Percentiles rank a stretch among this genome's conserved stretches.
Evolutionary conservation across 805 yeast genomes (phyloP).

Genomic region (Lachancea lanzarotensis): DNA sequence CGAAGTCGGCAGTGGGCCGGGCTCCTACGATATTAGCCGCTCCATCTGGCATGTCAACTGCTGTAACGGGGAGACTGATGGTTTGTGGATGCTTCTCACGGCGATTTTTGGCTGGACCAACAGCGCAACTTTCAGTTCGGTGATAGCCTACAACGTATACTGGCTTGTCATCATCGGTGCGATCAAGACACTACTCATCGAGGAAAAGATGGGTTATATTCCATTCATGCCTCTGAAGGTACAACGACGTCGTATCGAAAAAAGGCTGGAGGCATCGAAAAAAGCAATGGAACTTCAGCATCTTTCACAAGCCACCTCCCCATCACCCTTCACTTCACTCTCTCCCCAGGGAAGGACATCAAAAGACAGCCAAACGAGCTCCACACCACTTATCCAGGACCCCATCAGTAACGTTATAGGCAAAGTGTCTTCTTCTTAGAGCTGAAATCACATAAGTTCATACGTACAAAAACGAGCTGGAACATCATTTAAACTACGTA

Average conservation of each 20-base stretch:
- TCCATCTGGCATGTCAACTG: constrained; percentile 94
- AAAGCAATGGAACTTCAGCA: constrained; percentile 21
- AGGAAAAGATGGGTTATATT: constrained; percentile 52
- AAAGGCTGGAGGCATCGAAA: constrained; percentile 30
- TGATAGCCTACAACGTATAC: constrained; percentile 60
- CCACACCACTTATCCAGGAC: constrained; percentile 5
- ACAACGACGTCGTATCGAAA: constrained; percentile 50
- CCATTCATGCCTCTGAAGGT: constrained; percentile 55
- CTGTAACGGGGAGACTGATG: constrained; percentile 89
- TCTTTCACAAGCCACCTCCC: not conserved
- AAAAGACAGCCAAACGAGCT: constrained; percentile 7
- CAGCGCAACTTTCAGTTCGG: constrained; percentile 86
- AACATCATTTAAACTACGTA: not conserved
- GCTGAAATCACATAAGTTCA: not conserved
- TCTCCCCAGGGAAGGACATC: constrained; percentile 3
- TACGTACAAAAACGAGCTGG: not conserved
- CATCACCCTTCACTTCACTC: not conserved
- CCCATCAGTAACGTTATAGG: not conserved
- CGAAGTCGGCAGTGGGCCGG: constrained; percentile 90
- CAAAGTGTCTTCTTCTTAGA: not conserved
- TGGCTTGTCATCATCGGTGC: constrained; percentile 51
- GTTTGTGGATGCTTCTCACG: constrained; percentile 84
- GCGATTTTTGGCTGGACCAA: constrained; percentile 93
- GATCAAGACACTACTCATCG: constrained; percentile 41
- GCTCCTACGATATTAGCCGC: constrained; percentile 72